Evolutionary conservation across 2,329 filamentous ascomycete genomes (phyloP).

Genomic region (Cadophora gregata): DNA sequence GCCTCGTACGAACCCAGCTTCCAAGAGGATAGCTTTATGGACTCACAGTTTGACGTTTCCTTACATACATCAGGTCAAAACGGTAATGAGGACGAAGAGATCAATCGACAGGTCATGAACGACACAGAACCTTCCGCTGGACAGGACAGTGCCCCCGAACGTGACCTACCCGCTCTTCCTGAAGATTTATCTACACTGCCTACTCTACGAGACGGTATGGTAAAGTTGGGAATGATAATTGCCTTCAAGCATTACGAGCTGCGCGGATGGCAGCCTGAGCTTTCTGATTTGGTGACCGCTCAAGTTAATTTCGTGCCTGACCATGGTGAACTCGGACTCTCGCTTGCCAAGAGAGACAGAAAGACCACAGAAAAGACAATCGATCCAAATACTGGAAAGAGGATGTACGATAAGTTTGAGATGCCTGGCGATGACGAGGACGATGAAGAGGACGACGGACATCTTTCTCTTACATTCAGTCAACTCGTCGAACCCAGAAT

Average conservation of each 20-base stretch:
- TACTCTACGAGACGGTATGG: conserved; percentile 53
- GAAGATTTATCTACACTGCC: conserved; percentile 61
- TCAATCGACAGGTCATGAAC: conserved; percentile 38
- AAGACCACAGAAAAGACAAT: conserved; percentile 61
- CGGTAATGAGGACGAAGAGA: conserved; percentile 46
- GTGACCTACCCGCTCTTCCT: conserved; percentile 70
- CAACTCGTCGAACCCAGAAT: conserved; percentile 74
- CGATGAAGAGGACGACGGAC: conserved; percentile 61
- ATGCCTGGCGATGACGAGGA: conserved; percentile 67
- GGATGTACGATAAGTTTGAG: conserved; percentile 81
- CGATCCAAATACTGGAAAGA: conserved; percentile 71
- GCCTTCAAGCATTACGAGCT: conserved; percentile 71
- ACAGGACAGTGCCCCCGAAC: conserved; percentile 53
- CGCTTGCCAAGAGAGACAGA: conserved; percentile 73
- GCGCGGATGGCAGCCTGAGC: conserved; percentile 68
- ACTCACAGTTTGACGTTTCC: conserved; percentile 37
- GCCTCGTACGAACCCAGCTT: conserved; percentile 40
- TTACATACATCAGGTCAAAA: conserved; percentile 21
- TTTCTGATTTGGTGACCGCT: conserved; percentile 68
- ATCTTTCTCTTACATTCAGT: conserved; percentile 62
- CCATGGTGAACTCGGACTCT: conserved; percentile 61
- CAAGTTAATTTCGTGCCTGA: conserved; percentile 63
- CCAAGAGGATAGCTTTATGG: conserved; percentile 42
- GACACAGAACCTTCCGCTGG: conserved; percentile 35
- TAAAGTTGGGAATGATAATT: conserved; percentile 66